These are phyloP conservation scores for Boletus pseudo-olivaceus DNA, from an alignment of 768 basidiomycete genomes.

Conservation along the genomic window DNA sequence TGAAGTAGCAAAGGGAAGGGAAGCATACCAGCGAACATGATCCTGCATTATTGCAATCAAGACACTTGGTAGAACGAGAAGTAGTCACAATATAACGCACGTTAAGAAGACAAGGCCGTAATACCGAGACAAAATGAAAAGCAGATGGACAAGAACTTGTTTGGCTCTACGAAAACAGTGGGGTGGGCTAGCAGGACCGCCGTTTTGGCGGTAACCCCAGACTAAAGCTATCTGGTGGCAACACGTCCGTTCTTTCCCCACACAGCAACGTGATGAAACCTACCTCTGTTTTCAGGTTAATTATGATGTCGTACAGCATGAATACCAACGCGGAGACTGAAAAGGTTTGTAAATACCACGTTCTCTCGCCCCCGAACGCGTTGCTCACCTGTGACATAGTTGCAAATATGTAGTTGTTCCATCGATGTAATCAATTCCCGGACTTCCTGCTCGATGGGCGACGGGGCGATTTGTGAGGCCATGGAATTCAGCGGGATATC, in stretches of 20 bases:
- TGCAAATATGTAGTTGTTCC: slow-evolving; percentile 13
- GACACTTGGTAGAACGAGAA: neutral
- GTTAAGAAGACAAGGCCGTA: slow-evolving; percentile 23
- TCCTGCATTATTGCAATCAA: slow-evolving; percentile 4
- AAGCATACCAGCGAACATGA: slow-evolving; percentile 15
- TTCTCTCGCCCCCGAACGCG: neutral
- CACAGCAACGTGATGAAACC: neutral
- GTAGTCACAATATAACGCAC: slow-evolving; percentile 1
- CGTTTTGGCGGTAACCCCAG: slow-evolving; percentile 8
- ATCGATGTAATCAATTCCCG: slow-evolving; percentile 1
- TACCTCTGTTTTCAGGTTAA: slow-evolving; percentile 22
- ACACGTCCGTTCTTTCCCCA: neutral
- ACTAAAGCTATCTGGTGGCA: slow-evolving; percentile 13
- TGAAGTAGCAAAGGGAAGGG: neutral
- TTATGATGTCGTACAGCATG: slow-evolving; percentile 21
- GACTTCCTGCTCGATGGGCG: slow-evolving; percentile 2
- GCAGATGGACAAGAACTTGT: slow-evolving; percentile 7
- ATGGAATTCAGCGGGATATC: neutral
- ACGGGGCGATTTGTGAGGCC: slow-evolving; percentile 2
- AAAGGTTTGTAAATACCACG: neutral
- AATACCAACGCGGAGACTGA: slow-evolving; percentile 14
- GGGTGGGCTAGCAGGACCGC: neutral
- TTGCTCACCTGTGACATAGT: slow-evolving; percentile 13
- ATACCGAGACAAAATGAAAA: slow-evolving; percentile 25
- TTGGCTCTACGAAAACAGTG: neutral